phyloP scores from a whole-genome alignment of 2,329 filamentous ascomycete species.

The Blastomyces percursus region DNA sequence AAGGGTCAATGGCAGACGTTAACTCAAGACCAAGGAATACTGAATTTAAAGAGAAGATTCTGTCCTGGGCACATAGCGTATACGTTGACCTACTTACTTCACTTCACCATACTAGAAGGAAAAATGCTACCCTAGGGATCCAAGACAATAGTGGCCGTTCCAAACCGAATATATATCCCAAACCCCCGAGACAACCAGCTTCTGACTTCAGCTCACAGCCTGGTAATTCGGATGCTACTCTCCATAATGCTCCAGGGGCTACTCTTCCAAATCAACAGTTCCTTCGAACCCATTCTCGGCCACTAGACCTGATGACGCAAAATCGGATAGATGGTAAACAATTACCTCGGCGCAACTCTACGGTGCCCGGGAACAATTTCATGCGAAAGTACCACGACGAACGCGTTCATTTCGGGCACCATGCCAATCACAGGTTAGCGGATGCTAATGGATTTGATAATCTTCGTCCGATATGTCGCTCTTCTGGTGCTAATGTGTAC shows the following conservation, averaged over 20 bases:
- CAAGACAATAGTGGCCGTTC: conserved; percentile 32
- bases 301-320: neutral
- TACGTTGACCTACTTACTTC: conserved; percentile 61
- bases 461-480: conserved; percentile 24
- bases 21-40: conserved; percentile 26
- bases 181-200: conserved; percentile 47
- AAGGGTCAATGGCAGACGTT: conserved; percentile 15
- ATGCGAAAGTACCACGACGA: conserved; percentile 8
- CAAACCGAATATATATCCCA: conserved; percentile 51
- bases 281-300: conserved; percentile 5
- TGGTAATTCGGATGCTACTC: neutral
- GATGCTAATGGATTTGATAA: conserved; percentile 23
- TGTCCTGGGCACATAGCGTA: conserved; percentile 59
- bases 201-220: conserved; percentile 20
- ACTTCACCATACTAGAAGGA: conserved; percentile 45
- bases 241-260: conserved; percentile 2
- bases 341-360: conserved; percentile 7
- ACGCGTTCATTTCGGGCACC: conserved; percentile 9
- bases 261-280: conserved; percentile 7
- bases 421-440: conserved; percentile 16
- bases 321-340: conserved; percentile 10
- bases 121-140: conserved; percentile 38
- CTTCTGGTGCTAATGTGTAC: conserved; percentile 23
- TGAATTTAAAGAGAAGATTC: conserved; percentile 56
- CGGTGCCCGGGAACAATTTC: conserved; percentile 13